Base-by-base conservation (phyloP, 805 yeast genomes). In the Nakazawaea ambrosiae region DNA sequence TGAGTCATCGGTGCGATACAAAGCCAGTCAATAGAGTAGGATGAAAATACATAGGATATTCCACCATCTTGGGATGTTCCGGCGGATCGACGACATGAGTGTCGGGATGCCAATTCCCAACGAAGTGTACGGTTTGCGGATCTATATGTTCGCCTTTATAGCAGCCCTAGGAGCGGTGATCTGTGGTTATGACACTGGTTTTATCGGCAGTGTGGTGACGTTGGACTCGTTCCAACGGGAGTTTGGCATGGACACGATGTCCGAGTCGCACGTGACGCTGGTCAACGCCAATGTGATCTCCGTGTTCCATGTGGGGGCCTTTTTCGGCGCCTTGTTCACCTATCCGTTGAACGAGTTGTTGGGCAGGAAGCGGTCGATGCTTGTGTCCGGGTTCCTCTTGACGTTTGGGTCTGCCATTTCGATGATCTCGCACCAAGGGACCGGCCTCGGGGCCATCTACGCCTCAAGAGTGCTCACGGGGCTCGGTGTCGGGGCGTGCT, bases 161-260 rank as follows among this genome's bases (percentile, higher is more conserved):
- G 71, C 73, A 5, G 65, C 72, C 1, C 55, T 66, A 23, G 77
- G 72, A 5, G 73, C 78, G 11, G 57, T 68, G 18, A 63, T 68
- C 39, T 68, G 72, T 39, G 78, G 78, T 11, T 73, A 73, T 49
- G 79, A 73, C 46, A 67, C 75, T 27, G 77, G 76, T 5, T 72
- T 70, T 50, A 68, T 72, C 34, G 78, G 78, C 9, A 70, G 73
- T n/a, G 66, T 73, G 4, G 65, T 70, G n/a, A 53, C 70, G 1
- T 53, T 73, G 31, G 54, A 49, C 7, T 64, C 73, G 3, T 73
- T 73, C 50, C 48, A 57, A 40, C 36, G 43, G 3, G 74, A 68
- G 47, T 73, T 73, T 48, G 70, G 66, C 12, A 45, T 70, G 31
- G 63, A 54, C 38, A 38, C 47, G 5, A 54, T 54, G 52, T 41